Evolutionary conservation across 306 rosid species (phyloP).

Genomic region (Quercus rubra): DNA sequence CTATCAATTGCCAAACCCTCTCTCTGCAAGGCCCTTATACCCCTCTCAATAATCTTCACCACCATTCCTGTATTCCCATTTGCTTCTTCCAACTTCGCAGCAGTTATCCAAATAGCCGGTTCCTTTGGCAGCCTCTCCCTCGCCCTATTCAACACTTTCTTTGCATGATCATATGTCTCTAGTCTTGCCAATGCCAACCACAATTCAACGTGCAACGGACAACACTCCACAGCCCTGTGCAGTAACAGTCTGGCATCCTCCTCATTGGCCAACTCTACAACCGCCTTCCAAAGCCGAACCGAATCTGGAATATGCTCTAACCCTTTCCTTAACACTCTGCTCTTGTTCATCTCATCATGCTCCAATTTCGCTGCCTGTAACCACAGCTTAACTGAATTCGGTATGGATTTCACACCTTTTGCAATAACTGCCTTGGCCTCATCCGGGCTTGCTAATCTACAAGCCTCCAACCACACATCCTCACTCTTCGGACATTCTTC

Average conservation of each 20-base stretch:
- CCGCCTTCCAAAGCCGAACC: slow-evolving; percentile 92
- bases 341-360: slow-evolving; percentile 59
- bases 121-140: slow-evolving; percentile 79
- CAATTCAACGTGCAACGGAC: slow-evolving; percentile 87
- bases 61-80: slow-evolving; percentile 82
- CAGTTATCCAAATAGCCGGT: slow-evolving; percentile 88
- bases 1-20: slow-evolving; percentile 73
- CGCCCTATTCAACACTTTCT: slow-evolving; percentile 78
- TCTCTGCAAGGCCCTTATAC: slow-evolving; percentile 84
- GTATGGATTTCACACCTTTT: slow-evolving; percentile 68
- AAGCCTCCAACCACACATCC: slow-evolving; percentile 93
- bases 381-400: slow-evolving; percentile 86
- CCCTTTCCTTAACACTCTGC: slow-evolving; percentile 87
- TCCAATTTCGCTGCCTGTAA: slow-evolving; percentile 82
- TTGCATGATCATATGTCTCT: slow-evolving; percentile 82
- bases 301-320: slow-evolving; percentile 86
- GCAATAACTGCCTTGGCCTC: slow-evolving; percentile 91
- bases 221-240: slow-evolving; percentile 86
- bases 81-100: slow-evolving; percentile 94
- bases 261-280: slow-evolving; percentile 85
- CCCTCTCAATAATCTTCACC: slow-evolving; percentile 81
- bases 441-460: slow-evolving; percentile 78
- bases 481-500: slow-evolving; percentile 89
- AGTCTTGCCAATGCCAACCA: slow-evolving; percentile 90
- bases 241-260: slow-evolving; percentile 83